phyloP scores from a whole-genome alignment of 179 eudicot genomes.

The Beta corolliflora region DNA sequence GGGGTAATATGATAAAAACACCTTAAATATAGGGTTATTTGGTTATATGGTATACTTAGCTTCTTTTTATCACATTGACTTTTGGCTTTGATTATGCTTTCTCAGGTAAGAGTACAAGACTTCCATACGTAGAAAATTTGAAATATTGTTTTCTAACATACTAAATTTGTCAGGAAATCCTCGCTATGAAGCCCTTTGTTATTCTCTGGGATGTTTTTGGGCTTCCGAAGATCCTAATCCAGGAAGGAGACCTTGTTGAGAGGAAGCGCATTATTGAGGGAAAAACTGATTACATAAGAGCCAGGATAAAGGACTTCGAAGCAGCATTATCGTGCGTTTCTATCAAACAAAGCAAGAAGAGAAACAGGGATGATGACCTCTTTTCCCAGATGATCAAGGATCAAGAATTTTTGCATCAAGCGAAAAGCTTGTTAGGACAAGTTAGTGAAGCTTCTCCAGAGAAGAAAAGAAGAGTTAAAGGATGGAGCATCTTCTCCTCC shows the following conservation, averaged over 20 bases:
- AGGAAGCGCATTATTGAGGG: conserved; percentile 1
- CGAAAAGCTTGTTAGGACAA: background rate
- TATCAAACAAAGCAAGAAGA: conserved; percentile 20
- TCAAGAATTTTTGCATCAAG: background rate
- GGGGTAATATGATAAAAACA: no score
- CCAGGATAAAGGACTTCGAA: conserved; percentile 2
- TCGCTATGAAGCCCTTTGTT: no score
- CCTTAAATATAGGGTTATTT: no score
- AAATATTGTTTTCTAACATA: no score
- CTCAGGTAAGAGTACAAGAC: no score
- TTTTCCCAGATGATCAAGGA: background rate
- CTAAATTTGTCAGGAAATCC: no score
- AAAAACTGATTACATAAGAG: background rate
- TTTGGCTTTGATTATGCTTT: no score
- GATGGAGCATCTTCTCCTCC: background rate
- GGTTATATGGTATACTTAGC: no score
- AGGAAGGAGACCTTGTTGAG: background rate
- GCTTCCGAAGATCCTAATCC: background rate
- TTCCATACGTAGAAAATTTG: no score
- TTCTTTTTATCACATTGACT: no score
- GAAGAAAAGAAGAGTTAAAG: background rate
- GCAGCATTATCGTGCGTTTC: no score
- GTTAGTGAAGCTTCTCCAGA: background rate
- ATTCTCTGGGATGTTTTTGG: background rate
- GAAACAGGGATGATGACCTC: conserved; percentile 15